A percentile compares a stretch with the other conserved stretches of the same genome.
Conservation (phyloP, 176 grass and related monocot species). For the Olyra latifolia region DNA sequence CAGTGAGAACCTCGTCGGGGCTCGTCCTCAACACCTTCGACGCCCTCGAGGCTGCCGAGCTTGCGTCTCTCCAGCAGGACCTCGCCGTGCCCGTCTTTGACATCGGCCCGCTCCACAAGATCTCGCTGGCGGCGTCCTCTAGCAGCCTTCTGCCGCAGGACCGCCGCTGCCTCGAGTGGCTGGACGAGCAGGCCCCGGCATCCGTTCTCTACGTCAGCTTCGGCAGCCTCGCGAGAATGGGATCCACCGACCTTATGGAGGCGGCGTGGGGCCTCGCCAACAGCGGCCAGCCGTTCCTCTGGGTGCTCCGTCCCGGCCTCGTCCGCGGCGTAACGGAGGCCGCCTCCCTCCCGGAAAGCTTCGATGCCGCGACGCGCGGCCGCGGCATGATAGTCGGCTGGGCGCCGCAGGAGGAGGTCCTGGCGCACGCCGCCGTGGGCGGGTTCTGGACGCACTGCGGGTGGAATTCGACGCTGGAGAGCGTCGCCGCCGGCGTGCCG, state of each 20-base stretch:
- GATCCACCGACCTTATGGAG: neutral
- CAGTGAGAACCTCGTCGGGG: neutral
- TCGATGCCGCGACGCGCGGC: neutral
- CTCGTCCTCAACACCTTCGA: conserved; percentile 37
- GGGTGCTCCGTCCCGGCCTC: conserved; percentile 11
- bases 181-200: neutral
- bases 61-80: neutral
- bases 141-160: neutral
- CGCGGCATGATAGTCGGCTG: conserved; percentile 16
- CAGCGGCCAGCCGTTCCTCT: conserved; percentile 4
- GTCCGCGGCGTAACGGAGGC: neutral
- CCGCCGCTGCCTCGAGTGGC: neutral
- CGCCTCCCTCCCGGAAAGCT: neutral
- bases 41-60: neutral
- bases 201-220: conserved; percentile 1
- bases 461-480: conserved; percentile 53
- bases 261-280: neutral
- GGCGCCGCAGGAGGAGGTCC: conserved; percentile 52
- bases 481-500: neutral
- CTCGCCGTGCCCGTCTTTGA: too few relatives aligned
- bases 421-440: conserved; percentile 2
- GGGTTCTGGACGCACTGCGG: conserved; percentile 46
- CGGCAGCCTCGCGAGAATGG: neutral
- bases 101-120: too few relatives aligned
- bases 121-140: too few relatives aligned